Base-by-base conservation (phyloP, 2,329 filamentous ascomycete genomes). In the Botrytis squamosa region DNA sequence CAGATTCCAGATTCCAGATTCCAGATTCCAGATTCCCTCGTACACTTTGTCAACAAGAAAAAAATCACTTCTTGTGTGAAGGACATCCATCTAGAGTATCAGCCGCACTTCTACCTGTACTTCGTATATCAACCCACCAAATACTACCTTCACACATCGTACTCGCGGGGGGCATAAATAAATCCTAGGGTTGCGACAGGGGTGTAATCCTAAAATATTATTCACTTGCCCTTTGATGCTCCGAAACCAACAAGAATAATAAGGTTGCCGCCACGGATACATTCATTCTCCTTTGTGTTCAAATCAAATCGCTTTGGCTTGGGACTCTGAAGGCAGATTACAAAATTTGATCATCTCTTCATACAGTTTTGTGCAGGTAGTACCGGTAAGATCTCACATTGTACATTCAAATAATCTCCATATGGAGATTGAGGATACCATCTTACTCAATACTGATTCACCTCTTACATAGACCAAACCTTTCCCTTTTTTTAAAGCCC, bases 381-480 rank as follows among this genome's bases (percentile, higher is more conserved):
- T 20, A 69, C 55, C 63, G 52, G 40, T 72, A 69, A 72, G 64
- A 59, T 52, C 60, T 57, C 29, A 69, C 64, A 38, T 59, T 40
- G 42, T 55, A 69, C 63, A 52, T 36, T 72, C 64, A 69, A 33
- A 69, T 63, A 62, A 29, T 49, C 36, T 64, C 59, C 36, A 18
- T 29, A 6, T 22, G 22, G 44, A 66, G 59, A 49, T 64, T 44
- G n/a, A 29, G 63, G 40, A 49, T 18, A 55, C 36, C 60, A 22
- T 57, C n/a, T n/a, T 46, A 52, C 64, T 25, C 38, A 67, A 52
- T 68, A 62, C 71, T 72, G 46, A 72, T 40, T 69, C 64, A 60
- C 64, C 29, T 69, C 42, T 42, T 18, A 38, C 71, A 16, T n/a
- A 72, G 70, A 64, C 44, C 46, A 67, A 64, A 4, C 46, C 33